Evolutionary conservation across 2,329 filamentous ascomycete species (phyloP), one percentile per base, ranked within the genome.

Genomic region (Nigrograna mackinnonii): DNA sequence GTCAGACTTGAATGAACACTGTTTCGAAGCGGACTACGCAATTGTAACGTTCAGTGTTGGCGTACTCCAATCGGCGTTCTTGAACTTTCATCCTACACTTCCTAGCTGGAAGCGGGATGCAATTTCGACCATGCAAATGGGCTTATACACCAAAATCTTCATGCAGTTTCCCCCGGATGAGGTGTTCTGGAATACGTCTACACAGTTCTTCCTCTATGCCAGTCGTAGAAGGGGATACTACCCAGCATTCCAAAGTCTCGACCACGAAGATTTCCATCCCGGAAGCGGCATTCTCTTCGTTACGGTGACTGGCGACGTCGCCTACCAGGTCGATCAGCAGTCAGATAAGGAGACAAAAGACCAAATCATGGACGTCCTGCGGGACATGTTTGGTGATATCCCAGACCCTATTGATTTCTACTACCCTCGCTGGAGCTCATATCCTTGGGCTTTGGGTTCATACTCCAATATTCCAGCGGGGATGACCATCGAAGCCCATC

Each of bases 141-240:
- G 79, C 7, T 85, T 80, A 0, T 87, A 86, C 64, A 86, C 82
- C 45, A 86, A 86, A 60, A 79, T 86, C 43, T 86, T 86, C 64
- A 64, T 85, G 43, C 83, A 85, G 48, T 86, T 86, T 59, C 18
- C 7, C 2, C 40, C 21, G 4, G 60, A 80, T 37, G 68, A 82
- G 37, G 76, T 79, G 0, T 87, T 86, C 64, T 87, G 83, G 84
- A 71, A 74, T 52, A 54, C 64, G 0, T 58, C 70, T 28, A 74
- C 68, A 1, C 71, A 79, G 41, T 79, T 70, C 49, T 67, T 73
- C 41, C 63, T 77, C 20, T 77, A 77, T 45, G 73, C 75, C 3
- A 66, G 70, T 33, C 47, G 52, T 9, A 57, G 54, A 18, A 66
- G 74, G n/a, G 75, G 75, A 30, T 74, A 72, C 55, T 79, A 76